A percentile compares a stretch with the other conserved stretches of the same genome.
These are phyloP conservation scores for Stephania japonica DNA, from an alignment of 164 flowering plant genomes.

Conservation along the genomic window DNA sequence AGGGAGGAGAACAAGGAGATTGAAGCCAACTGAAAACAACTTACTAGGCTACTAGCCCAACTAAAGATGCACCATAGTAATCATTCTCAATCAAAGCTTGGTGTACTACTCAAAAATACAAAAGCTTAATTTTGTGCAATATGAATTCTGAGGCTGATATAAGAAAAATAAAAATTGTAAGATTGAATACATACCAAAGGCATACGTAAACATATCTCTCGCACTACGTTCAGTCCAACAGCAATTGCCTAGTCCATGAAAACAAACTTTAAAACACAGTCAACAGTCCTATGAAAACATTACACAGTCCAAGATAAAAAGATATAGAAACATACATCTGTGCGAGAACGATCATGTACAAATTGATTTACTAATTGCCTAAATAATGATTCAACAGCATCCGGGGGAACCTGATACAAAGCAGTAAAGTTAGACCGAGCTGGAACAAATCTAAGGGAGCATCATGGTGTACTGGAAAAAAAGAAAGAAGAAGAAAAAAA, in stretches of 20 bases:
- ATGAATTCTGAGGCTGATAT: background rate
- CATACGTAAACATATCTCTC: slow-evolving; percentile 89
- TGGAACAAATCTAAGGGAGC: background rate
- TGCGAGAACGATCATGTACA: slow-evolving; percentile 82
- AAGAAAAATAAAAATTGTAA: background rate
- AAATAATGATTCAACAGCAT: slow-evolving; percentile 85
- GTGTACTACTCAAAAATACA: background rate
- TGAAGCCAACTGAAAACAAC: too few species aligned
- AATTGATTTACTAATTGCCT: slow-evolving; percentile 89
- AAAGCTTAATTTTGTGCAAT: background rate
- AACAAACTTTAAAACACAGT: slow-evolving; percentile 6
- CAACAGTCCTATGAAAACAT: background rate
- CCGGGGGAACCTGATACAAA: slow-evolving; percentile 77
- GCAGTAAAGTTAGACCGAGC: slow-evolving; percentile 8
- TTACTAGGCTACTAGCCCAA: background rate
- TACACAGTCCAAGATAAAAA: background rate
- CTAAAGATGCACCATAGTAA: too few species aligned
- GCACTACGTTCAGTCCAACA: slow-evolving; percentile 79
- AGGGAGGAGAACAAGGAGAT: background rate
- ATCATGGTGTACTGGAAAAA: background rate
- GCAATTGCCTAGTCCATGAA: slow-evolving; percentile 61
- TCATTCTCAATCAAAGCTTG: background rate
- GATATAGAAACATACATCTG: slow-evolving; percentile 54
- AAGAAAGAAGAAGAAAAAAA: background rate
- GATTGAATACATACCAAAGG: slow-evolving; percentile 55